Conservation (phyloP, 176 grass and related monocot species). For the Zea luxurians region DNA sequence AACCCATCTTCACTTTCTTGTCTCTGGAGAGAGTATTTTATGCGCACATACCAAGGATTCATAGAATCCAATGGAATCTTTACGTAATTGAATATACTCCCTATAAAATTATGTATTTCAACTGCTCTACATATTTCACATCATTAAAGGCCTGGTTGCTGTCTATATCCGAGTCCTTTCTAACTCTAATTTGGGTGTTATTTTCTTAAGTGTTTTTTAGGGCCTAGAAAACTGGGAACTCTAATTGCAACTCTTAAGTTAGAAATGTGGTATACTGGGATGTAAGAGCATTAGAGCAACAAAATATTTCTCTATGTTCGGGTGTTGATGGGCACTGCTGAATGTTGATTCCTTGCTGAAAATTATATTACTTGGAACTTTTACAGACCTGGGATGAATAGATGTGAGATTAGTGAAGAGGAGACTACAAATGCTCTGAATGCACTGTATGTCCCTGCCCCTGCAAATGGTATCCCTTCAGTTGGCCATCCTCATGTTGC, state of each 20-base stretch:
- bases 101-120: slow-evolving; percentile 7
- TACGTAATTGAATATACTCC: neutral
- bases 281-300: neutral
- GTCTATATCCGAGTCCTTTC: neutral
- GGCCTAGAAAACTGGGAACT: too few relatives aligned
- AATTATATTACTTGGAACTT: slow-evolving; percentile 35
- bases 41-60: neutral
- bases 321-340: neutral
- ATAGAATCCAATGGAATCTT: neutral
- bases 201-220: neutral
- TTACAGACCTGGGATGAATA: slow-evolving; percentile 86
- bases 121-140: neutral
- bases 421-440: slow-evolving; percentile 87
- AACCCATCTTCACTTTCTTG: neutral
- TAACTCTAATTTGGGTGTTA: neutral
- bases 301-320: slow-evolving; percentile 31
- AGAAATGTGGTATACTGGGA: neutral
- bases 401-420: slow-evolving; percentile 82
- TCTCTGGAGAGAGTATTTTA: too few relatives aligned
- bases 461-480: slow-evolving; percentile 45
- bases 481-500: slow-evolving; percentile 52
- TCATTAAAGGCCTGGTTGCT: neutral
- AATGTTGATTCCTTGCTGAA: slow-evolving; percentile 22
- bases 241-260: neutral
- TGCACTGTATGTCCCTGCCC: slow-evolving; percentile 65